phyloP scores from a whole-genome alignment of 2,329 filamentous ascomycete genomes.

The Ceratocystis alfenasii region DNA sequence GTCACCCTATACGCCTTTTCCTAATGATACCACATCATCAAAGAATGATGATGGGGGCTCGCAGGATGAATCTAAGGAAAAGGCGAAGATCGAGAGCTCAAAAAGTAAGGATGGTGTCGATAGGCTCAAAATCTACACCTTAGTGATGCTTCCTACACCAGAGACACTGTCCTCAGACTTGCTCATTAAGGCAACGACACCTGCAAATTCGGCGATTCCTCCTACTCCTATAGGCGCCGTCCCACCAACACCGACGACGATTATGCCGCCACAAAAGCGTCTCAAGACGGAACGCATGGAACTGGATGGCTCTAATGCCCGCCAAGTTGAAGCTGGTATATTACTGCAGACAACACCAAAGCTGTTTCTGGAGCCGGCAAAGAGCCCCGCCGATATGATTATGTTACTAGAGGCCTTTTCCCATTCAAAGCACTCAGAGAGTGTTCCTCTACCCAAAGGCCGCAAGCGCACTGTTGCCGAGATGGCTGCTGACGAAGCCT shows the following conservation, averaged over 20 bases:
- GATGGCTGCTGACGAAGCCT: constrained; percentile 85
- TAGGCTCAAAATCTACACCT: constrained; percentile 59
- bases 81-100: constrained; percentile 35
- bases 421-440: constrained; percentile 65
- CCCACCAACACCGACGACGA: constrained; percentile 49
- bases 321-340: constrained; percentile 64
- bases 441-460: constrained; percentile 72
- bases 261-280: constrained; percentile 50
- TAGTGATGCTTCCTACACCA: constrained; percentile 74
- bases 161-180: constrained; percentile 66
- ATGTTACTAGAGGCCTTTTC: constrained; percentile 57
- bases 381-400: constrained; percentile 55
- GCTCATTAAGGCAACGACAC: constrained; percentile 61
- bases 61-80: constrained; percentile 30
- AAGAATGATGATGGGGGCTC: constrained; percentile 21
- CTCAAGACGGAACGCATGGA: constrained; percentile 62
- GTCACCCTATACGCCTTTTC: constrained; percentile 69
- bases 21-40: constrained; percentile 35
- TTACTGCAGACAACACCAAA: constrained; percentile 61
- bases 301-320: constrained; percentile 60
- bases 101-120: constrained; percentile 41
- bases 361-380: constrained; percentile 65
- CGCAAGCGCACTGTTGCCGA: constrained; percentile 91
- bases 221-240: constrained; percentile 40
- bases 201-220: constrained; percentile 30